Evolutionary conservation across 495 filamentous ascomycete species (phyloP), one percentile per base, ranked within the genome.

Genomic region (Xylaria intraflava): DNA sequence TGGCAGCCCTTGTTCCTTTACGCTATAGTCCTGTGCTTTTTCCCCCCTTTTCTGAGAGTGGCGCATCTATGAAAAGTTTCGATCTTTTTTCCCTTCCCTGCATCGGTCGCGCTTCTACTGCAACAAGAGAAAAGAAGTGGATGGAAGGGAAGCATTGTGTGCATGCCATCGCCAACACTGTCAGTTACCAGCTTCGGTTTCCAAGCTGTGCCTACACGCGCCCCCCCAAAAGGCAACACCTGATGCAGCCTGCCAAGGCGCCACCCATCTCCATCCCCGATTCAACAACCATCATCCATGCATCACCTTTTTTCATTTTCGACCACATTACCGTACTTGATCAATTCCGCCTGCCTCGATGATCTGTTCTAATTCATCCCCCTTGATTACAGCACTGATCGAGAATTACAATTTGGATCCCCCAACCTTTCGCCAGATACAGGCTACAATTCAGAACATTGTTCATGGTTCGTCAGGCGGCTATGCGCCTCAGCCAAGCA

Each of bases 321-420:
- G n/a, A n/a, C n/a, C n/a, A 8, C 24, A 23, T 22, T 11, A 17
- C 22, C 31, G n/a, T n/a, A 33, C n/a, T 22, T 30, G 16, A 2
- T 23, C 43, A 14, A 9, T 26, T 40, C 33, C 30, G 38, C 42
- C 44, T 6, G 42, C 14, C 12, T 40, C 6, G 19, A 54, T 9
- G 16, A n/a, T 22, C 5, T 17, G 1, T 35, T 12, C 39, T 43
- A 35, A 44, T 11, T 30, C 36, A 16, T 35, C 55, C 57, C 31
- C 48, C 47, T 16, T 9, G 1, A 39, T 29, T 41, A 3, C 22
- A 65, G 63, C 53, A 5, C 58, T 66, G 11, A 31, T 51, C 4
- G 61, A 64, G 45, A 60, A 53, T 20, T 55, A 53, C n/a, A 44
- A 33, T 10, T 31, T 58, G 30, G 53, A 64, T 2, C 61, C 58